Conservation (phyloP, 305 asterid genomes). For the Ajuga reptans region DNA sequence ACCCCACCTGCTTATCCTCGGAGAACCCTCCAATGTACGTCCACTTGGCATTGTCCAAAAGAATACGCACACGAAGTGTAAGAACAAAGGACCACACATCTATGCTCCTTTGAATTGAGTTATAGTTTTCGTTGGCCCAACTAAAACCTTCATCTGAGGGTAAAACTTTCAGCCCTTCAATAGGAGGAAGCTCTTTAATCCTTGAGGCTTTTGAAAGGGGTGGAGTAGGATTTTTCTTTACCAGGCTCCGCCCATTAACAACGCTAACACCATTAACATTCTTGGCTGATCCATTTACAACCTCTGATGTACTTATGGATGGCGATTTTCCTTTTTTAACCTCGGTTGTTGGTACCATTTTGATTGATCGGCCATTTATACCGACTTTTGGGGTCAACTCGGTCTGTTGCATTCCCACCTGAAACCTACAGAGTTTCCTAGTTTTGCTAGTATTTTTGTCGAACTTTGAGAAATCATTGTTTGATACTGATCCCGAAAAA, state of each 20-base stretch:
- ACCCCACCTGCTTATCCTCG: slow-evolving; percentile 72
- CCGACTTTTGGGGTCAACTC: slow-evolving; percentile 44
- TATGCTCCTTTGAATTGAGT: slow-evolving; percentile 63
- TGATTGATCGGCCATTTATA: slow-evolving; percentile 50
- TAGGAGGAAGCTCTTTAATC: slow-evolving; percentile 48
- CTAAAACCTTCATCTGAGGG: slow-evolving; percentile 94
- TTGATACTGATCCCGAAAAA: slow-evolving; percentile 36
- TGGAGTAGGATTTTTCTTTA: slow-evolving; percentile 39
- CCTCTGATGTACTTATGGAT: slow-evolving; percentile 24
- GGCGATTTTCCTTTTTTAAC: slow-evolving; percentile 29
- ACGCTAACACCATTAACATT: slow-evolving; percentile 25
- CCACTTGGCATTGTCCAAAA: slow-evolving; percentile 82
- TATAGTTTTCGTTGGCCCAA: slow-evolving; percentile 90
- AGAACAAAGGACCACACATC: slow-evolving; percentile 95
- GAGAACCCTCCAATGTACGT: slow-evolving; percentile 65
- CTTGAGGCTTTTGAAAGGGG: slow-evolving; percentile 21
- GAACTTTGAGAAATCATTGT: slow-evolving; percentile 23
- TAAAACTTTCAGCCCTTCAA: slow-evolving; percentile 58
- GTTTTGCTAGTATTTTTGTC: slow-evolving; percentile 25
- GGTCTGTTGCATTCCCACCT: slow-evolving; percentile 44
- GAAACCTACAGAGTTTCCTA: slow-evolving; percentile 23
- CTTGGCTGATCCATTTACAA: slow-evolving; percentile 41
- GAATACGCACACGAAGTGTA: slow-evolving; percentile 67
- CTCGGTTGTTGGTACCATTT: slow-evolving; percentile 68
- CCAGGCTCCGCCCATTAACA: slow-evolving; percentile 39